A percentile compares a stretch with the other conserved stretches of the same genome.
Conservation (phyloP, 208 protist genomes). For the Angomonas ambiguus region DNA sequence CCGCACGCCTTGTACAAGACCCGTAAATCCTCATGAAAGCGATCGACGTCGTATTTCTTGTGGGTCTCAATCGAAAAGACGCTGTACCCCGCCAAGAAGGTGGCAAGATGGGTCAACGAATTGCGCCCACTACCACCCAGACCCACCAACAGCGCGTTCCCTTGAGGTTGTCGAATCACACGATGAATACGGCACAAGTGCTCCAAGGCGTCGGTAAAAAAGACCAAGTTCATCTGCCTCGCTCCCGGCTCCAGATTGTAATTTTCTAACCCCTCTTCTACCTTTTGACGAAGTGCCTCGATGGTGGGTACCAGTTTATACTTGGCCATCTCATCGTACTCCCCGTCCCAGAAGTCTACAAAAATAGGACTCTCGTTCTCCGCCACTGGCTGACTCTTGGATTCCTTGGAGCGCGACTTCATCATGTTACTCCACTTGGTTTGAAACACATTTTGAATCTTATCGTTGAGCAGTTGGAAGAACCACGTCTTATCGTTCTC, state of each 20-base stretch:
- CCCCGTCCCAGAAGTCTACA: constrained; percentile 92
- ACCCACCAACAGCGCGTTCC: constrained; percentile 97
- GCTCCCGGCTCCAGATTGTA: constrained; percentile 91
- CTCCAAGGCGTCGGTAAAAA: constrained; percentile 97
- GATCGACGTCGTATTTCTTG: constrained; percentile 93
- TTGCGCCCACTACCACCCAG: constrained; percentile 97
- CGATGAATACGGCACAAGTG: constrained; percentile 96
- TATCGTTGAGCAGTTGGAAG: constrained; percentile 86
- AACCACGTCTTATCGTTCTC: constrained; percentile 93
- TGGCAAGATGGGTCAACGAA: constrained; percentile 94
- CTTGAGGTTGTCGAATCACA: constrained; percentile 95
- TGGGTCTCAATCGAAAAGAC: constrained; percentile 96
- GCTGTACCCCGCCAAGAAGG: constrained; percentile 94
- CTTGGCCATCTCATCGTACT: constrained; percentile 91
- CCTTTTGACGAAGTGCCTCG: constrained; percentile 80
- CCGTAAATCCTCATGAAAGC: constrained; percentile 97
- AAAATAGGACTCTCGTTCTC: constrained; percentile 92
- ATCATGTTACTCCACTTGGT: constrained; percentile 92
- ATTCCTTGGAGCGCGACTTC: constrained; percentile 63
- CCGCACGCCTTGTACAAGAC: constrained; percentile 94
- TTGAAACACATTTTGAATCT: constrained; percentile 90
- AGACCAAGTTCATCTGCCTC: constrained; percentile 94
- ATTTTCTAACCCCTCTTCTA: constrained; percentile 93
- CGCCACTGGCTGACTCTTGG: constrained; percentile 24
- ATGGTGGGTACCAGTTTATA: constrained; percentile 94